phyloP scores from a whole-genome alignment of 2,329 filamentous ascomycete species.

The Aspergillus melleus region DNA sequence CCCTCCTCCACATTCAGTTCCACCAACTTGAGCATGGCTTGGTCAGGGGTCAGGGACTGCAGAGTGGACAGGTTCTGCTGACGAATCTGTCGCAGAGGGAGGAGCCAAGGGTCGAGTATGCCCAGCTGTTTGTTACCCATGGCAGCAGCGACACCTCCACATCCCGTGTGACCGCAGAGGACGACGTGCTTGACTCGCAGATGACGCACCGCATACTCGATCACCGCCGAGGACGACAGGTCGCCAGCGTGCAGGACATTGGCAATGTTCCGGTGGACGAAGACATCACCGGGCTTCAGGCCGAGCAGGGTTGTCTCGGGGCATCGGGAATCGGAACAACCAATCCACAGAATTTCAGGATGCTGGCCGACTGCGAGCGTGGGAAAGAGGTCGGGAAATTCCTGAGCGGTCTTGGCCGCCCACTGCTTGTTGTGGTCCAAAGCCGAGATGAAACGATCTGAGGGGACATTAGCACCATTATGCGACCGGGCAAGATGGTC shows the following conservation, averaged over 20 bases:
- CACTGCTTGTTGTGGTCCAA: constrained; percentile 70
- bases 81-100: constrained; percentile 56
- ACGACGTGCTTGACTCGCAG: constrained; percentile 67
- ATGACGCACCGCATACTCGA: constrained; percentile 75
- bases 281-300: constrained; percentile 78
- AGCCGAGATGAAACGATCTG: constrained; percentile 63
- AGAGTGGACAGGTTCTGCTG: constrained; percentile 55
- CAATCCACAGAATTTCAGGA: constrained; percentile 71
- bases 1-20: constrained; percentile 75
- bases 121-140: constrained; percentile 59
- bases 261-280: constrained; percentile 88
- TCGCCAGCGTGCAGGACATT: constrained; percentile 77
- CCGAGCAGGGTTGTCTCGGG: constrained; percentile 80
- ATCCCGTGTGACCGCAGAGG: constrained; percentile 62
- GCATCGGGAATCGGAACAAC: constrained; percentile 81
- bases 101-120: constrained; percentile 62
- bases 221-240: constrained; percentile 71
- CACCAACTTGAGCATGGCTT: constrained; percentile 62
- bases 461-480: constrained; percentile 18
- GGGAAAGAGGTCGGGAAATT: constrained; percentile 71
- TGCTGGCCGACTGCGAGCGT: constrained; percentile 67
- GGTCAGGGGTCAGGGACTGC: constrained; percentile 47
- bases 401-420: constrained; percentile 63
- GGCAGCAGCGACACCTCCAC: constrained; percentile 59
- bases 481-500: constrained; percentile 11